Evolutionary conservation across 176 grass and related monocot genomes (phyloP).

Genomic region (Musa itinerans): DNA sequence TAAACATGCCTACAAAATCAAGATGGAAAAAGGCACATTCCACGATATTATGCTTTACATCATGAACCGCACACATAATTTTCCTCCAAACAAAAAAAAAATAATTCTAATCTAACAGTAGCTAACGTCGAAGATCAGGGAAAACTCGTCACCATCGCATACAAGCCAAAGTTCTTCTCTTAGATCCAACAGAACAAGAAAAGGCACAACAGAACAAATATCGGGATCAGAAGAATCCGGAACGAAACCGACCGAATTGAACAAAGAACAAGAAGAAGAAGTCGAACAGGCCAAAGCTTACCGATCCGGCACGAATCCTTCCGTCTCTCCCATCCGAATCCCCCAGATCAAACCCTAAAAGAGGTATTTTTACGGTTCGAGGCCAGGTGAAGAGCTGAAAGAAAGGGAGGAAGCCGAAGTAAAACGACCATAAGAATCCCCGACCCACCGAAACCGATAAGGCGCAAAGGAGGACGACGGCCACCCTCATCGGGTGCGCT

Average conservation of each 20-base stretch:
- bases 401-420: neutral
- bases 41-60: no score
- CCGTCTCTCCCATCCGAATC: neutral
- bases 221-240: neutral
- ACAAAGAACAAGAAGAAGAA: neutral
- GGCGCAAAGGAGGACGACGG: neutral
- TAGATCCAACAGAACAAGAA: neutral
- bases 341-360: neutral
- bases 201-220: neutral
- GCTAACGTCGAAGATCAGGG: no score
- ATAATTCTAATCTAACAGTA: no score
- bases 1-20: no score
- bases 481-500: neutral
- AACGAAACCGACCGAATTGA: neutral
- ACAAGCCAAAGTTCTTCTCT: no score
- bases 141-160: no score
- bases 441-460: neutral
- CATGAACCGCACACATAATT: no score
- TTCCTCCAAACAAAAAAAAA: no score
- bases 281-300: neutral
- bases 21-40: no score
- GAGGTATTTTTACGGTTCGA: neutral
- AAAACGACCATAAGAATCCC: no score
- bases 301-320: neutral
- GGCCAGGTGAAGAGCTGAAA: neutral